phyloP scores from a whole-genome alignment of 1,139 yeast species.

The Nadsonia commutata region DNA sequence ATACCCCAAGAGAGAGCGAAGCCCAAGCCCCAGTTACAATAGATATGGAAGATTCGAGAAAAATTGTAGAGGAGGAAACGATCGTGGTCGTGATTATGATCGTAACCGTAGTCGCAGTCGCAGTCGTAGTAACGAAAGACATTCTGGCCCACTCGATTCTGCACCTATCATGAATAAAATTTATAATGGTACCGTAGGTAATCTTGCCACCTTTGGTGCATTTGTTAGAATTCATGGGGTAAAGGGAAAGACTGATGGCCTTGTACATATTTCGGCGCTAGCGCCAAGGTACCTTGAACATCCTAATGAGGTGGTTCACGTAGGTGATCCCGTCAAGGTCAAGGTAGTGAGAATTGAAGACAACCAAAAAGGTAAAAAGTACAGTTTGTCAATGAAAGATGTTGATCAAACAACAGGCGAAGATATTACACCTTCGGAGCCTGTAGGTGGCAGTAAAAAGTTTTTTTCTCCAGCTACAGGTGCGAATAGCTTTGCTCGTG shows the following conservation, averaged over 20 bases:
- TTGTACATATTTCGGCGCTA: conserved; percentile 67
- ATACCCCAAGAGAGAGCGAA: conserved; percentile 1
- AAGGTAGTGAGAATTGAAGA: conserved; percentile 36
- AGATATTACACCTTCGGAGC: neutral
- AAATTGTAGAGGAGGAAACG: neutral
- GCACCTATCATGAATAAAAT: conserved; percentile 30
- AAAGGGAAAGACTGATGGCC: conserved; percentile 33
- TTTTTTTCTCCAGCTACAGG: conserved; percentile 7
- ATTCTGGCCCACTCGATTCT: conserved; percentile 15
- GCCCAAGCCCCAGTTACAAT: neutral
- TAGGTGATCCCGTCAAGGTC: conserved; percentile 52
- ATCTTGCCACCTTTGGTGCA: conserved; percentile 60
- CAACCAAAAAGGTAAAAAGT: conserved; percentile 21
- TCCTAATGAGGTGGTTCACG: conserved; percentile 43
- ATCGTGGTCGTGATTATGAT: conserved; percentile 2
- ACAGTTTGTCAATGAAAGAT: conserved; percentile 58
- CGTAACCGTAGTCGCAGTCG: conserved; percentile 4
- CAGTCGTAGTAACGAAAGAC: conserved; percentile 9
- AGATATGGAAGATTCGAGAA: neutral
- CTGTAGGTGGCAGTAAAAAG: neutral
- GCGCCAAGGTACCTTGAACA: conserved; percentile 35
- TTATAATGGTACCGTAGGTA: conserved; percentile 46
- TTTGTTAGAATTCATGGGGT: conserved; percentile 41
- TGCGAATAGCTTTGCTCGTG: conserved; percentile 7
- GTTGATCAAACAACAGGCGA: conserved; percentile 58